Percentiles rank a stretch among this genome's conserved stretches.
Evolutionary conservation across 495 filamentous ascomycete species (phyloP).

Genomic region (Aspergillus cavernicola): DNA sequence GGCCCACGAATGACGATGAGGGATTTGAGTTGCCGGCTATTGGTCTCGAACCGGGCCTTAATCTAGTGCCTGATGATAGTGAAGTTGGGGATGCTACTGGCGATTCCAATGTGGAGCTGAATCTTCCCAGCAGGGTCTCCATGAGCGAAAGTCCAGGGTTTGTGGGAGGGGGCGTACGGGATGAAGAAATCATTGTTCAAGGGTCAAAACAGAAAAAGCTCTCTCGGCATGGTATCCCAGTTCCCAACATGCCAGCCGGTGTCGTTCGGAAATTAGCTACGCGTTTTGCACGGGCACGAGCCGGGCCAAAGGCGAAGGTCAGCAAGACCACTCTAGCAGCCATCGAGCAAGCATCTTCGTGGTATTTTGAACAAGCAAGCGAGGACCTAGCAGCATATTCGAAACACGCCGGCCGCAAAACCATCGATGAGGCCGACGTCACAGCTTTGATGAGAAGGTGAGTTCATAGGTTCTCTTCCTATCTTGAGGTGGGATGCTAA

Average conservation of each 20-base stretch:
- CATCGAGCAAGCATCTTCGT: constrained; percentile 75
- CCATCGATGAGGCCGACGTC: constrained; percentile 81
- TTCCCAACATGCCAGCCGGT: constrained; percentile 66
- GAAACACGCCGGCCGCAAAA: constrained; percentile 75
- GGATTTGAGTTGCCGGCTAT: constrained; percentile 35
- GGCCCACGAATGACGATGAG: constrained; percentile 33
- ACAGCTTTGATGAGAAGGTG: constrained; percentile 76
- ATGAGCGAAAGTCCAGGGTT: constrained; percentile 37
- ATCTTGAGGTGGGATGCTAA: constrained; percentile 23
- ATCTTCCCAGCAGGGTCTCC: constrained; percentile 26
- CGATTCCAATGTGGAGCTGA: constrained; percentile 31
- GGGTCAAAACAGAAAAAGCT: constrained; percentile 49
- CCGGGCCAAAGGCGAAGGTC: constrained; percentile 60
- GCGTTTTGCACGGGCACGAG: constrained; percentile 59
- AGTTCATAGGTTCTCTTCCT: constrained; percentile 20
- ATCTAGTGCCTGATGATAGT: constrained; percentile 21
- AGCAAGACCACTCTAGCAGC: constrained; percentile 66
- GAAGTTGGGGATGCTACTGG: constrained; percentile 20
- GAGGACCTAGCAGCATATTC: constrained; percentile 78
- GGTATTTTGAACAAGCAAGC: constrained; percentile 83
- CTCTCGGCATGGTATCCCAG: constrained; percentile 70
- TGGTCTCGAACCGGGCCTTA: constrained; percentile 29
- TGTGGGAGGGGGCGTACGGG: constrained; percentile 41
- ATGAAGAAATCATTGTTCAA: constrained; percentile 25
- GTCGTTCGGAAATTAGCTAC: constrained; percentile 74